Evolutionary conservation across 176 grass and related monocot species (phyloP).

Genomic region (Urochloa ruziziensis): DNA sequence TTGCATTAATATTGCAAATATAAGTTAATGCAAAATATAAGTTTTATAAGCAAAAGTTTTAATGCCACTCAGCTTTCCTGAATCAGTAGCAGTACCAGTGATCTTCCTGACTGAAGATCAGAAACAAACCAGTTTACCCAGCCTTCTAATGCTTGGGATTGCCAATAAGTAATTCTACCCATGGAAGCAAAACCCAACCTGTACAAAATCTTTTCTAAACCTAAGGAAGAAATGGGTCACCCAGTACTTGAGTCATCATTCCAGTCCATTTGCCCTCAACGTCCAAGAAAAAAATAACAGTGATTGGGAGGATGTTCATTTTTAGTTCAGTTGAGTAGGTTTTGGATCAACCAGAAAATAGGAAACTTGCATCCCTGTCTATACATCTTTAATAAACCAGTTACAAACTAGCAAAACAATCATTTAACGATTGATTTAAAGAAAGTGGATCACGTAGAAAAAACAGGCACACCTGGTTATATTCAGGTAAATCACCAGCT

Average conservation of each 20-base stretch:
- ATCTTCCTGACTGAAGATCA: background rate
- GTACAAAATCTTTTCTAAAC: background rate
- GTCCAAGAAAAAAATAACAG: background rate
- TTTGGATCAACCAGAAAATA: background rate
- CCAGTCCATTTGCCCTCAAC: background rate
- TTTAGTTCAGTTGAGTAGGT: background rate
- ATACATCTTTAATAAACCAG: background rate
- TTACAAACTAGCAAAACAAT: constrained; percentile 14
- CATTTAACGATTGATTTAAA: background rate
- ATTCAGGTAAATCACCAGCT: constrained; percentile 85
- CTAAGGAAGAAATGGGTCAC: background rate
- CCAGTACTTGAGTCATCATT: background rate
- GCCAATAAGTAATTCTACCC: background rate
- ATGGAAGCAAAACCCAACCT: background rate
- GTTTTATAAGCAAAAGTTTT: constrained; percentile 15
- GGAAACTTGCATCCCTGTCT: background rate
- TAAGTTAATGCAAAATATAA: background rate
- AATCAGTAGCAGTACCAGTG: constrained; percentile 22
- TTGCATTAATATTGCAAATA: background rate
- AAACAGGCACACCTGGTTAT: constrained; percentile 75
- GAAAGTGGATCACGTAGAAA: background rate
- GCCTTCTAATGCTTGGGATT: background rate
- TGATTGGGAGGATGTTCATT: background rate
- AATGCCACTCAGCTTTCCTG: constrained; percentile 3
- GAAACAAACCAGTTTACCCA: background rate